Base-by-base conservation (phyloP, 1,139 yeast species). In the Kodamaea sp. region DNA sequence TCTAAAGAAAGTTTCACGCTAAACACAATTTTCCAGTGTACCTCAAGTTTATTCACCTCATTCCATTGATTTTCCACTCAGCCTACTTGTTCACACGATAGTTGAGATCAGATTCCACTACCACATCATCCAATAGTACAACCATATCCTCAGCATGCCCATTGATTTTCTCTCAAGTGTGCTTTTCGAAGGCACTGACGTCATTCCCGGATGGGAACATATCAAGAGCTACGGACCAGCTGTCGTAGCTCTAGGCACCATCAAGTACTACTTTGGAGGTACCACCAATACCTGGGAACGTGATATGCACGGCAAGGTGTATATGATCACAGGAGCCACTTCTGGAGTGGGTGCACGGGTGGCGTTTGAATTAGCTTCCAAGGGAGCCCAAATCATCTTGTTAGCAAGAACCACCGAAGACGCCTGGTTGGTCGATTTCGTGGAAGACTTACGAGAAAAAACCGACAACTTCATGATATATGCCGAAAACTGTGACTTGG, bases 271-370 rank as follows among this genome's bases (percentile, higher is more conserved):
- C 62, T 81, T 83, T 50, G 74, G 82, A 24, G 97, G 97, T 3
- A 60, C 87, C 2, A 49, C 73, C 15, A 92, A 89, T 59, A 84
- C 89, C 0, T 89, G 96, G 95, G 95, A 87, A 44, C 71, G 97
- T 39, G 90, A 89, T 44, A 64, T 92, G 59, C 96, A 92, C 54
- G 97, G 98, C 2, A 80, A 83, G 48, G 97, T 92, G 8, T 86
- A 78, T 48, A 67, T 92, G 31, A 50, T 70, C 8, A 70, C 77
- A 0, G 96, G 98, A 5, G 98, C 95, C 1, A 92, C 98, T 0
- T 74, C 94, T 2, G 97, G 98, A 0, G 59, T 88, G 39, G 98
- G 98, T 0, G 85, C 94, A 0, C 74, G 77, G 4, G 72, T 86
- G 1, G 95, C 79, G 0, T 67, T 70, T 29, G 90, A 89, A 24